Percentiles rank a stretch among this genome's conserved stretches.
These are phyloP conservation scores for Tulasnella sp. DNA, from an alignment of 768 basidiomycete species.

Conservation along the genomic window DNA sequence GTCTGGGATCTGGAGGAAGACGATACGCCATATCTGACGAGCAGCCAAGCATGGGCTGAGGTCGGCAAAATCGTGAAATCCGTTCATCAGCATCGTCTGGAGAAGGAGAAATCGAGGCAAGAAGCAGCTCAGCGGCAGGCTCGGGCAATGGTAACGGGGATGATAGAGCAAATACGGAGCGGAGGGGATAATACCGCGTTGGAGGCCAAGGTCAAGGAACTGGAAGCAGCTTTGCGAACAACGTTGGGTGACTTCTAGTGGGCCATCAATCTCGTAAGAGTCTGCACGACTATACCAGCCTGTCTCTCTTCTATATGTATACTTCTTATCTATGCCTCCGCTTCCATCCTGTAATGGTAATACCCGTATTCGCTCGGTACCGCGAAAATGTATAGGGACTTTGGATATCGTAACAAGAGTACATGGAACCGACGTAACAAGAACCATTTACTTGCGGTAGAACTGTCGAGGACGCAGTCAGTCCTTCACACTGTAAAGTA, in stretches of 20 bases:
- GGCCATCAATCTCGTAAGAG: neutral
- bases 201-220: conserved; percentile 5
- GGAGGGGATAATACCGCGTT: neutral
- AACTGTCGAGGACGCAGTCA: conserved; percentile 38
- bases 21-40: neutral
- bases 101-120: neutral
- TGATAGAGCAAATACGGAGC: neutral
- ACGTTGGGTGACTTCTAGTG: neutral
- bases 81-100: neutral
- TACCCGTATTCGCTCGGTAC: neutral
- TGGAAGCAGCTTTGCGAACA: conserved; percentile 1
- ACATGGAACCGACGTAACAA: no score
- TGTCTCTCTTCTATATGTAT: neutral
- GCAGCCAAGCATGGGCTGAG: neutral
- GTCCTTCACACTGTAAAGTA: conserved; percentile 13
- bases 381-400: neutral
- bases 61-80: conserved; percentile 1
- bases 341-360: neutral
- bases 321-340: neutral
- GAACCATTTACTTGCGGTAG: conserved; percentile 54
- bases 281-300: neutral
- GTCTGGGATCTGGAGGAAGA: conserved; percentile 7
- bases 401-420: neutral
- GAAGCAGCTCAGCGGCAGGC: neutral
- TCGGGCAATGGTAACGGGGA: neutral